These are phyloP conservation scores for Blastocystis sp. DNA, from an alignment of 352 stramenopile genomes.

Conservation along the genomic window DNA sequence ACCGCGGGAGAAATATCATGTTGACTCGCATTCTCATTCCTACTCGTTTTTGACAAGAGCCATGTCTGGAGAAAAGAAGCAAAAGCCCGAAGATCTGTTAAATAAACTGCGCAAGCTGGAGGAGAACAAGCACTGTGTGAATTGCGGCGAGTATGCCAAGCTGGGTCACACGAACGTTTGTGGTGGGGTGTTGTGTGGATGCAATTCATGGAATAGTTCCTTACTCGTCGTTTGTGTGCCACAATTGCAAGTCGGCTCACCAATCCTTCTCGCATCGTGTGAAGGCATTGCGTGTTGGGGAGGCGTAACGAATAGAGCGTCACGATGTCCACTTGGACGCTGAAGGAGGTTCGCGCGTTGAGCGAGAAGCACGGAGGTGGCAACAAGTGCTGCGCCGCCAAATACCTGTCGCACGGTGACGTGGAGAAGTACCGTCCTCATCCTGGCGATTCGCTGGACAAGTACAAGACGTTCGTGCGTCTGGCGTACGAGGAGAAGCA, in stretches of 20 bases:
- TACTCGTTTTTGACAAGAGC: neutral
- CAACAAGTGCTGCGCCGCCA: neutral
- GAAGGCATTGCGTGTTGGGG: too few relatives aligned
- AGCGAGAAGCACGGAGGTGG: neutral
- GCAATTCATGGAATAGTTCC: neutral
- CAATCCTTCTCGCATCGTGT: slow-evolving; percentile 20
- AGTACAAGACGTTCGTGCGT: slow-evolving; percentile 10
- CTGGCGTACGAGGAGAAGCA: slow-evolving; percentile 16
- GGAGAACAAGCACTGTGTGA: neutral
- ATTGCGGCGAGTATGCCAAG: neutral
- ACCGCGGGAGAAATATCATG: neutral
- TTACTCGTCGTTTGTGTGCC: neutral
- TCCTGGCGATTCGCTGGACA: slow-evolving; percentile 11
- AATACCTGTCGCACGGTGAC: neutral
- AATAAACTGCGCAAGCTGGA: slow-evolving; percentile 27
- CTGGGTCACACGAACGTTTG: slow-evolving; percentile 31
- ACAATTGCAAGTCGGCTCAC: slow-evolving; percentile 12
- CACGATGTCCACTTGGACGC: slow-evolving; percentile 19
- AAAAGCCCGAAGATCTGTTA: slow-evolving; percentile 30
- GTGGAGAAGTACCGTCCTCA: slow-evolving; percentile 27
- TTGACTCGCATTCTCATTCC: neutral
- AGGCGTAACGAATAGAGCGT: too few relatives aligned
- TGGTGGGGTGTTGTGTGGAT: neutral
- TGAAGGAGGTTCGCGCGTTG: slow-evolving; percentile 5
- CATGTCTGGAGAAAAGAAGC: slow-evolving; percentile 47